A percentile compares a stretch with the other conserved stretches of the same genome.
phyloP scores from a whole-genome alignment of 1,284 basidiomycete species.

The Hymenochaete sp. region DNA sequence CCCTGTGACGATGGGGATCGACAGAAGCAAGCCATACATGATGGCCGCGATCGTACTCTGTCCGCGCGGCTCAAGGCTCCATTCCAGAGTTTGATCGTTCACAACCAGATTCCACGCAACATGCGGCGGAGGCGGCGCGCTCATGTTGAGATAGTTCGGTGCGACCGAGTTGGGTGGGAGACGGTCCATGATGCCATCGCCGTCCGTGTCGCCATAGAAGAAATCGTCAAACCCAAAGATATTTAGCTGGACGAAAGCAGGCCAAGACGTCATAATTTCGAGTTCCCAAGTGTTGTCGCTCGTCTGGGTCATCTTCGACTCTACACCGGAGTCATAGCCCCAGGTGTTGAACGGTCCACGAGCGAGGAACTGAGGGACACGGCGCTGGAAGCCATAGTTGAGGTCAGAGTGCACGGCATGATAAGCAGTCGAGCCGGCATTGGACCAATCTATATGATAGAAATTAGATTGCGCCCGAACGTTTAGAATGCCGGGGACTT shows the following conservation, averaged over 20 bases:
- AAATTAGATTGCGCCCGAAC: constrained; percentile 1
- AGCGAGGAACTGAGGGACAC: constrained; percentile 77
- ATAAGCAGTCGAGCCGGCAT: constrained; percentile 49
- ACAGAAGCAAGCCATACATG: constrained; percentile 74
- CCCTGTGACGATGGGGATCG: constrained; percentile 80
- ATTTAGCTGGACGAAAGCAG: constrained; percentile 80
- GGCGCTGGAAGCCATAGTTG: constrained; percentile 52
- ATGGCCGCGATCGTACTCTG: constrained; percentile 70
- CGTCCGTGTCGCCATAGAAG: constrained; percentile 85
- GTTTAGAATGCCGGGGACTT: constrained; percentile 25
- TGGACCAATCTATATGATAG: constrained; percentile 60
- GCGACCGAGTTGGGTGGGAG: constrained; percentile 80
- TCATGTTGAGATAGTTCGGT: constrained; percentile 84
- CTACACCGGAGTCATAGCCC: constrained; percentile 80
- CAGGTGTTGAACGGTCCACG: constrained; percentile 85
- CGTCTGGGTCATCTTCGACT: constrained; percentile 55
- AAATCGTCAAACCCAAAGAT: constrained; percentile 83
- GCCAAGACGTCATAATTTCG: constrained; percentile 83
- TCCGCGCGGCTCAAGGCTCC: constrained; percentile 75
- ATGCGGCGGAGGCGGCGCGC: constrained; percentile 71
- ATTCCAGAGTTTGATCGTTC: constrained; percentile 68
- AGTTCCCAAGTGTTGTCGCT: constrained; percentile 64
- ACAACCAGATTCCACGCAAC: constrained; percentile 78
- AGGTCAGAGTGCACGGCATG: constrained; percentile 73
- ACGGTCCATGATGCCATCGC: constrained; percentile 80